Base-by-base conservation (phyloP, 1,284 basidiomycete genomes). In the Phellinidium pouzarii region DNA sequence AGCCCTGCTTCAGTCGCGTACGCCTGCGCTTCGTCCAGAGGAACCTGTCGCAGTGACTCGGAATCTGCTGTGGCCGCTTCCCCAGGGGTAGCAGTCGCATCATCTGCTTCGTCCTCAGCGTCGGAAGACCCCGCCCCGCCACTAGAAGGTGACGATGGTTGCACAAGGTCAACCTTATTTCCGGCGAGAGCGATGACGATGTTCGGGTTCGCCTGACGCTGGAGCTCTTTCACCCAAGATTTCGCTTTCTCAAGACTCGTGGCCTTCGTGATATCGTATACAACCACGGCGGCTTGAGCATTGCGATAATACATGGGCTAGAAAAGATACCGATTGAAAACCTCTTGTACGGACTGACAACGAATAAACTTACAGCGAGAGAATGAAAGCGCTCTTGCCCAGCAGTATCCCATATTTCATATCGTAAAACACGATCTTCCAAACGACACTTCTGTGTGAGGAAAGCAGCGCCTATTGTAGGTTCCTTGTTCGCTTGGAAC, bases 181-280 rank as follows among this genome's bases (percentile, higher is more conserved):
- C 94, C 94, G 9, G 91, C 91, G 45, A 97, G 83, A 7, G 94
- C 94, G 64, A 99, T 99, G 65, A 99, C 94, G 66, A 99, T 98
- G 70, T 97, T 98, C 34, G 95, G 94, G 69, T 96, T 98, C 36
- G 96, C 95, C 68, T 99, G 95, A 59, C 96, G 84, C 71, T 99
- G 96, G 23, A 99, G 79, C 72, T 99, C 95, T 75, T 98, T 99
- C 59, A 99, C 94, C 95, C 95, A 99, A 31, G 93, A 94, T 75
- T 99, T 99, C 56, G 95, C 95, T 71, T 99, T 99, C 70, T 99
- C 96, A 58, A 99, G 80, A 62, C 94, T 97, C 53, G 88, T 81
- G 54, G 87, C 85, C 68, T 94, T 94, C 50, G 92, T 95, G 53
- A 99, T 87, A 68, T 99, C 95, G 71, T 98, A 99, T 25, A 98